Base-by-base conservation (phyloP, 176 grass and related monocot genomes). In the Coix lacrymajobi region DNA sequence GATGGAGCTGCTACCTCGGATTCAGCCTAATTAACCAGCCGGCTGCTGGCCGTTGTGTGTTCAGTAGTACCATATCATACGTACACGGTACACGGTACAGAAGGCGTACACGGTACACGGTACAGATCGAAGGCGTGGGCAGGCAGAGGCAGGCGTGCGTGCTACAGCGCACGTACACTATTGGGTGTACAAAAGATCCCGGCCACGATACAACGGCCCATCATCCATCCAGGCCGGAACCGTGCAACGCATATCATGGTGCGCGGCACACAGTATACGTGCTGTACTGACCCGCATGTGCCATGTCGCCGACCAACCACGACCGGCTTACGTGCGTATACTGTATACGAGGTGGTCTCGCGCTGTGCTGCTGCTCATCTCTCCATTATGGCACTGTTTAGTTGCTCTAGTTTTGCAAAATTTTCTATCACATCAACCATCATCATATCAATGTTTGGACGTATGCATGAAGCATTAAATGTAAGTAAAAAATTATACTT, bases 131-230 rank as follows among this genome's bases (percentile, higher is more conserved):
- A 57, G 0, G 2, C 0, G 1, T 8, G 17, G 49, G 37, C 37
- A 44, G 39, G 37, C 66, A 7, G 38, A 69, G 41, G 62, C 28
- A 30, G 4, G 73, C 74, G 34, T 69, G 65, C 76, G 16, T 68
- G 70, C 71, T 71, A 70, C 72, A 65, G 74, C 25, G 41, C 26
- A 7, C 40, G 40, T 56, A 75, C 66, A 40, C 74, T 41, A 45
- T 68, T 69, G 41, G 79, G 9, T 71, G 85, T 87, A 71, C 73
- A 83, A 61, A 62, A 51, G 77, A 38, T 26, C n/a, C n/a, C 38
- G 75, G 29, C 41, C 36, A 71, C 32, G 31, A 69, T 64, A 63
- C 31, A 69, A 13, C 62, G 76, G 34, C 44, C 38, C 62, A 22
- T 49, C 51, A 20, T 30, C 0, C 2, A 28, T 36, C 25, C 13